Evolutionary conservation across 148 eudicot species (phyloP).

Genomic region (Rhododendron mucronatum): DNA sequence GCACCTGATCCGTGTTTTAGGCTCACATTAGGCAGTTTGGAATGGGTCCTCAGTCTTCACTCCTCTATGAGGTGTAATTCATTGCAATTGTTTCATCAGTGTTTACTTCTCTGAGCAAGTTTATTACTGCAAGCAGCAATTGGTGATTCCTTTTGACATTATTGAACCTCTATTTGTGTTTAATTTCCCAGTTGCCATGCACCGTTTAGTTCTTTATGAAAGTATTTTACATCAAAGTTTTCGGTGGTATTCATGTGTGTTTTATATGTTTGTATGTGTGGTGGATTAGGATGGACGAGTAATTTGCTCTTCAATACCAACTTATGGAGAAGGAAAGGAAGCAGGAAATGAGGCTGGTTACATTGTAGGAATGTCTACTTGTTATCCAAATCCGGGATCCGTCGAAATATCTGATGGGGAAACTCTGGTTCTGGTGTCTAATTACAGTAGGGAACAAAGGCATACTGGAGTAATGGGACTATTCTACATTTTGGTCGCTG

Average conservation of each 20-base stretch:
- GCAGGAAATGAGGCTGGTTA: slow-evolving; percentile 88
- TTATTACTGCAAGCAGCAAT: neutral
- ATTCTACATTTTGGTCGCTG: slow-evolving; percentile 75
- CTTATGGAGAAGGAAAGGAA: slow-evolving; percentile 64
- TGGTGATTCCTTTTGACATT: neutral
- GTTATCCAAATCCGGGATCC: slow-evolving; percentile 78
- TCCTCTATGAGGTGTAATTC: neutral
- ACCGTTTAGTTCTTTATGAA: neutral
- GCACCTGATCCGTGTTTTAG: neutral
- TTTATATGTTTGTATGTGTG: neutral
- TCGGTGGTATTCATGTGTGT: neutral
- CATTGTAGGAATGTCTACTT: slow-evolving; percentile 88
- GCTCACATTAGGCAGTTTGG: neutral
- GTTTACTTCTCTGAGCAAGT: neutral
- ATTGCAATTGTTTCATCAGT: neutral
- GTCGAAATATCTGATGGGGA: slow-evolving; percentile 59
- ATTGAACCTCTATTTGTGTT: neutral
- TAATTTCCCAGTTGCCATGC: neutral
- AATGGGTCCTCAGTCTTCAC: neutral
- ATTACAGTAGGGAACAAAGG: slow-evolving; percentile 49
- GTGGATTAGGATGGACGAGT: slow-evolving; percentile 54
- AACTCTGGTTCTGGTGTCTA: slow-evolving; percentile 58
- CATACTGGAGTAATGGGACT: slow-evolving; percentile 97
- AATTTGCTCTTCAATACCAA: slow-evolving; percentile 69
- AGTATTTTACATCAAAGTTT: neutral